phyloP scores from a whole-genome alignment of 2,329 filamentous ascomycete species.

The Plectosphaerella cucumerina region DNA sequence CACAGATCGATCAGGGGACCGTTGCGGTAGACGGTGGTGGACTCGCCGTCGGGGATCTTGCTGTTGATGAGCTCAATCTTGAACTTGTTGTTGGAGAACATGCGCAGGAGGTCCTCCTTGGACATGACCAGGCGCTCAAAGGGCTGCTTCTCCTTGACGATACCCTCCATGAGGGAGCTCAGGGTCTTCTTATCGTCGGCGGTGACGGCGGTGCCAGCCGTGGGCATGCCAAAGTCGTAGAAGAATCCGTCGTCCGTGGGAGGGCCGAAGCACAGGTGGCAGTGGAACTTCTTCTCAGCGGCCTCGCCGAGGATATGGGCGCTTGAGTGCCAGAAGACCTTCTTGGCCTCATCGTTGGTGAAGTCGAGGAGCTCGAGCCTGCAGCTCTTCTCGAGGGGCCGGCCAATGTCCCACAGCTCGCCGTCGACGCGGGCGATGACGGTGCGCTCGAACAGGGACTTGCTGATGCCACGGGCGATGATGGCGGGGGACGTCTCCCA shows the following conservation, averaged over 20 bases:
- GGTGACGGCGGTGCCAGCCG: constrained; percentile 52
- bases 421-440: constrained; percentile 85
- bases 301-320: constrained; percentile 96
- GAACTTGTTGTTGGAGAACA: constrained; percentile 95
- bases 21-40: constrained; percentile 90
- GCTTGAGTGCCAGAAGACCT: constrained; percentile 97
- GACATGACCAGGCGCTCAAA: constrained; percentile 87
- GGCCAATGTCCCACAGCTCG: constrained; percentile 85
- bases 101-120: constrained; percentile 74
- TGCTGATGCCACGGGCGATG: constrained; percentile 76
- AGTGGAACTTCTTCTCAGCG: constrained; percentile 84
- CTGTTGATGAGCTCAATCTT: constrained; percentile 97
- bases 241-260: constrained; percentile 92
- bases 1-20: constrained; percentile 94
- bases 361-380: constrained; percentile 83
- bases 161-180: constrained; percentile 73
- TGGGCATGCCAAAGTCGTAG: constrained; percentile 67
- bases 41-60: constrained; percentile 84
- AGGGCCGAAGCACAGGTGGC: constrained; percentile 88
- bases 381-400: constrained; percentile 84
- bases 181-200: constrained; percentile 79
- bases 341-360: constrained; percentile 67
- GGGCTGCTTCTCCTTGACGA: constrained; percentile 94
- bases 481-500: constrained; percentile 88
- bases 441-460: constrained; percentile 78